Conservation (phyloP, 2,329 filamentous ascomycete genomes). For the Fusarium globosum region DNA sequence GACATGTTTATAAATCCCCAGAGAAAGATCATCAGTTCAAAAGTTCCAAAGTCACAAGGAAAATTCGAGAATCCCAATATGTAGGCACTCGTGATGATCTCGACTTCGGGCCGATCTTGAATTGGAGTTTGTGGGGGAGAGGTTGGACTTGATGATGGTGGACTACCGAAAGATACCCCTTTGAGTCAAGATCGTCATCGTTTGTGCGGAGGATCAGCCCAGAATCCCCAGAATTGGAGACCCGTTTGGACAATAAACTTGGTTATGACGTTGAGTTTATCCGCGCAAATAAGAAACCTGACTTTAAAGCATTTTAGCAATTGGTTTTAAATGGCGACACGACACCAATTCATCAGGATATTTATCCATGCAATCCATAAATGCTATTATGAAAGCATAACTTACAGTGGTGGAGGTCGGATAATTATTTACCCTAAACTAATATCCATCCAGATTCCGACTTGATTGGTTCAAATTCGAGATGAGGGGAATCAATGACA, state of each 20-base stretch:
- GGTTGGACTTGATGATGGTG: background rate
- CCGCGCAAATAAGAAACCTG: constrained; percentile 1
- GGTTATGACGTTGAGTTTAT: constrained; percentile 3
- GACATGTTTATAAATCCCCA: background rate
- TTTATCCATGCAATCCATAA: too few species aligned
- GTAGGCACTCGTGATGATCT: background rate
- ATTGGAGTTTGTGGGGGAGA: constrained; percentile 15
- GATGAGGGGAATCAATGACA: constrained; percentile 13
- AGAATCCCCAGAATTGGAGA: background rate
- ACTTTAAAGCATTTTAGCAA: background rate
- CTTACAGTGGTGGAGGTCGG: background rate
- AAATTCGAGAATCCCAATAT: background rate
- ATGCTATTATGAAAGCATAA: background rate
- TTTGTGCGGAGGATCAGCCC: constrained; percentile 19
- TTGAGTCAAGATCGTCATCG: constrained; percentile 4
- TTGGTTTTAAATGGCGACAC: too few species aligned
- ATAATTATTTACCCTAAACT: background rate
- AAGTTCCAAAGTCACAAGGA: background rate
- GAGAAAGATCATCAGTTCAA: background rate
- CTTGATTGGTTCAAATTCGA: background rate
- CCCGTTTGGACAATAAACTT: background rate
- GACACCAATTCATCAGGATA: background rate
- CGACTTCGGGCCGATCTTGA: constrained; percentile 12
- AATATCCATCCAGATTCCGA: rapidly evolving
- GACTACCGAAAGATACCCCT: constrained; percentile 12